Evolutionary conservation across 371 early-diverging fungal genomes (phyloP), one percentile per base, ranked within the genome.

Genomic region (Funneliformis caledonium): DNA sequence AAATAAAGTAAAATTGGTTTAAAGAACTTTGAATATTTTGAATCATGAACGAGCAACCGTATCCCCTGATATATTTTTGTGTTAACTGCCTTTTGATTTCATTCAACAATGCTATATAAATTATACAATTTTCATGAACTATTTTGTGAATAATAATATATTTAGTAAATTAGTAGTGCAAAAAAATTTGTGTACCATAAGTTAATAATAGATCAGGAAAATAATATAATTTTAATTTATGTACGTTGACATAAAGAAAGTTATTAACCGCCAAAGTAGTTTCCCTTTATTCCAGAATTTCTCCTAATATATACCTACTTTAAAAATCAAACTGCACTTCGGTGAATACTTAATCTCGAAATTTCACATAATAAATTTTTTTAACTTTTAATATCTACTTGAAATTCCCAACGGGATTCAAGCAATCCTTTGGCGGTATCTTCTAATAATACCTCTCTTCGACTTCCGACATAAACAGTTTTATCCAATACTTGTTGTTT

Each of bases 401-500:
- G 85, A 76, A 87, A 93, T 22, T 85, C 80, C 96, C 96, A 95
- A 59, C 94, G 89, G 22, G 88, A 91, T 64, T 96, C 96, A 33
- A 83, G 76, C 60, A 95, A 85, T 1, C 96, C 97, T 80, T 89
- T 87, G 22, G 93, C 90, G 8, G 96, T 94, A 81, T 96, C 96
- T 33, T 89, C 89, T 42, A 97, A 83, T 31, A 97, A 81, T 16
- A 95, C 90, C 72, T 96, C 93, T 62, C 93, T 83, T 76, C 97
- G 87, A 59, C 84, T 81, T 26, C 86, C 87, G 47, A 95, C 95
- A 83, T 96, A 97, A 2, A 90, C 93, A 11, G 91, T 90, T 86
- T 95, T 96, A 85, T 97, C 94, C 50, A 96, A 82, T 1, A 97
- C 94, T 76, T 87, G 85, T 81, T 94, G 93, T 81, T 93, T 91